These are phyloP conservation scores for Anethum foeniculum DNA, from an alignment of 140 eudicot species.

Conservation along the genomic window DNA sequence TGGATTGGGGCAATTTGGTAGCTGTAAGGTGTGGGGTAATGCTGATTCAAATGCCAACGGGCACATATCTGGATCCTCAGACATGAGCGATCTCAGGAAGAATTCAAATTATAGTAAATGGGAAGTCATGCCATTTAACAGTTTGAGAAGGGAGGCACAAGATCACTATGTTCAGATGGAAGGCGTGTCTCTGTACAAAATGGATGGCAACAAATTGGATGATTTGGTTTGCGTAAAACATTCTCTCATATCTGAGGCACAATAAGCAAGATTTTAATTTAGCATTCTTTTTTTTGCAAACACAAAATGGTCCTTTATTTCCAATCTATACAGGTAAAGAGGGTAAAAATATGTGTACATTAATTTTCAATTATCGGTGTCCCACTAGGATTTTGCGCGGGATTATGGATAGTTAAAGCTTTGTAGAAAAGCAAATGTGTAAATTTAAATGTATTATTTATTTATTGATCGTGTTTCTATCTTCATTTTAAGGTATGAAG, in stretches of 20 bases:
- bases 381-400: neutral
- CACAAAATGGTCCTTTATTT: neutral
- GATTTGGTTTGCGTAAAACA: slow-evolving; percentile 86
- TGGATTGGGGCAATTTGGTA: slow-evolving; percentile 72
- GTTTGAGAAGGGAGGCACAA: slow-evolving; percentile 63
- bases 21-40: slow-evolving; percentile 89
- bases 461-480: neutral
- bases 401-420: neutral
- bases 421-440: neutral
- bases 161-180: slow-evolving; percentile 78
- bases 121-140: slow-evolving; percentile 75
- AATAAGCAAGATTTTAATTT: slow-evolving; percentile 1
- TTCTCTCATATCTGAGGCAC: slow-evolving; percentile 38
- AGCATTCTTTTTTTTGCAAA: neutral
- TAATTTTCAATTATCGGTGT: neutral
- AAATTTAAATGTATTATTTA: neutral
- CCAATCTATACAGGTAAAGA: neutral
- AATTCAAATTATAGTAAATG: slow-evolving; percentile 79
- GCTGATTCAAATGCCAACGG: slow-evolving; percentile 35
- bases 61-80: slow-evolving; percentile 56
- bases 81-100: slow-evolving; percentile 53
- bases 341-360: neutral
- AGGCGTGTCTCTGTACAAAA: slow-evolving; percentile 79
- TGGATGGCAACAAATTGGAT: slow-evolving; percentile 95
- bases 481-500: neutral